Percentiles rank a stretch among this genome's conserved stretches.
These are phyloP conservation scores for Platanthera zijinensis DNA, from an alignment of 106 monocot genomes.

Conservation along the genomic window DNA sequence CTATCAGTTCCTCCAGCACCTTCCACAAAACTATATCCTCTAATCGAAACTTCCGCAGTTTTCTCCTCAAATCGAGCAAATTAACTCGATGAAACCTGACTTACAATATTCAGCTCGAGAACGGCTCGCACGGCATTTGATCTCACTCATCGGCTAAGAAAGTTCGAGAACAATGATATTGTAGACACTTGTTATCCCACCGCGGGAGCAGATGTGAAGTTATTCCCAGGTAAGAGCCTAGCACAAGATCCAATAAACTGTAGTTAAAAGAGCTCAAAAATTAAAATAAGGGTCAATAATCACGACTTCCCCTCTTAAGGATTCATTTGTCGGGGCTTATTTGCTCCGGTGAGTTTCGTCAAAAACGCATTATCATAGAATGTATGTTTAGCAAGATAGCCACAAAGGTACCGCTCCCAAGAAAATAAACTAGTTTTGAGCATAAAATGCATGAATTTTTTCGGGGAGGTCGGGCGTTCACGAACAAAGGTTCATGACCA, in stretches of 20 bases:
- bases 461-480: too few relatives aligned
- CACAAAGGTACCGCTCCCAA: too few relatives aligned
- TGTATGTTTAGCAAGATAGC: too few relatives aligned
- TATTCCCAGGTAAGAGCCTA: slow-evolving; percentile 45
- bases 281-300: too few relatives aligned
- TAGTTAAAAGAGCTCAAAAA: too few relatives aligned
- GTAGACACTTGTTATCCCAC: not conserved
- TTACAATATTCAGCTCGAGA: not conserved
- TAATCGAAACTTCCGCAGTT: not conserved
- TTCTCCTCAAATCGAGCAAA: not conserved
- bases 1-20: not conserved
- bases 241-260: not conserved
- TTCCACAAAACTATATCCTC: not conserved
- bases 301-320: too few relatives aligned
- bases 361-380: too few relatives aligned
- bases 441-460: too few relatives aligned
- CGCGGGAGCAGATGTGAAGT: slow-evolving; percentile 9
- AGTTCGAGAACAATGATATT: not conserved
- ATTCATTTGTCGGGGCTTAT: too few relatives aligned
- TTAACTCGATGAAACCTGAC: not conserved
- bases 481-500: too few relatives aligned
- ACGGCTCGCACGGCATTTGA: not conserved
- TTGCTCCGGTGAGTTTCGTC: too few relatives aligned
- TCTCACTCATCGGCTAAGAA: not conserved
- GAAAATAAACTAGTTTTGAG: too few relatives aligned